These are phyloP conservation scores for Ophiocordyceps sinensis DNA, from an alignment of 2,329 filamentous ascomycete species.

Conservation along the genomic window DNA sequence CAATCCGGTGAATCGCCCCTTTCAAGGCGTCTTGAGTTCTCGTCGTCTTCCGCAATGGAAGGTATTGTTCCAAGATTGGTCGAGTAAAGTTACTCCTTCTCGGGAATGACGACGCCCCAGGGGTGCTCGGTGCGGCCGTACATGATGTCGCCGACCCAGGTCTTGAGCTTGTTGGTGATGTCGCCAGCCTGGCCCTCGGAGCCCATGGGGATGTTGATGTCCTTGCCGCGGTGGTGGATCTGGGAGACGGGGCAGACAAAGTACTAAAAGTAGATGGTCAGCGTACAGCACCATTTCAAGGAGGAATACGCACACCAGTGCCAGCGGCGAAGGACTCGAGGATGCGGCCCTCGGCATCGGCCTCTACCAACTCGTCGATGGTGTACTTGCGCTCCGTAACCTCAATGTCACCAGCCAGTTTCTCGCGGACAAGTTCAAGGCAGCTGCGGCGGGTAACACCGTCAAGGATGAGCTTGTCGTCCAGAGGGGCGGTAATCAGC, in stretches of 20 bases:
- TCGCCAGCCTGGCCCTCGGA: slow-evolving; percentile 30
- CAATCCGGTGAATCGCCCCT: no score
- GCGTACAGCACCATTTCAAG: no score
- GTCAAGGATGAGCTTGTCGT: slow-evolving; percentile 71
- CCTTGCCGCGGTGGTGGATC: slow-evolving; percentile 51
- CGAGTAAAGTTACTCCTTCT: slow-evolving; percentile 34
- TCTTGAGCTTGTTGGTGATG: slow-evolving; percentile 49
- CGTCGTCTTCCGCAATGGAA: no score
- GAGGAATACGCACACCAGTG: slow-evolving; percentile 52
- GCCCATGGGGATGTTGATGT: slow-evolving; percentile 48
- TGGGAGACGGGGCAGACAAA: slow-evolving; percentile 56
- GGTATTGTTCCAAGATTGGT: no score
- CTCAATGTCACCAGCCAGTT: slow-evolving; percentile 44
- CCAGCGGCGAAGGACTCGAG: slow-evolving; percentile 78
- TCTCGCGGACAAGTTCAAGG: slow-evolving; percentile 53
- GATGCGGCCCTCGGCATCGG: slow-evolving; percentile 58
- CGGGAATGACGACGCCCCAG: slow-evolving; percentile 55
- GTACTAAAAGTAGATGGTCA: slow-evolving; percentile 36
- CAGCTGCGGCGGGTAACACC: slow-evolving; percentile 78
- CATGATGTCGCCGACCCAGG: slow-evolving; percentile 58
- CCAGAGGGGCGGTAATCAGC: slow-evolving; percentile 70
- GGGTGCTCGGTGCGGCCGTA: slow-evolving; percentile 53
- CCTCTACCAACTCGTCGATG: slow-evolving; percentile 63
- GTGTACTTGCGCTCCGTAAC: slow-evolving; percentile 73
- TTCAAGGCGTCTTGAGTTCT: no score